Base-by-base conservation (phyloP, 495 filamentous ascomycete species). In the Aspergillus indologenus region DNA sequence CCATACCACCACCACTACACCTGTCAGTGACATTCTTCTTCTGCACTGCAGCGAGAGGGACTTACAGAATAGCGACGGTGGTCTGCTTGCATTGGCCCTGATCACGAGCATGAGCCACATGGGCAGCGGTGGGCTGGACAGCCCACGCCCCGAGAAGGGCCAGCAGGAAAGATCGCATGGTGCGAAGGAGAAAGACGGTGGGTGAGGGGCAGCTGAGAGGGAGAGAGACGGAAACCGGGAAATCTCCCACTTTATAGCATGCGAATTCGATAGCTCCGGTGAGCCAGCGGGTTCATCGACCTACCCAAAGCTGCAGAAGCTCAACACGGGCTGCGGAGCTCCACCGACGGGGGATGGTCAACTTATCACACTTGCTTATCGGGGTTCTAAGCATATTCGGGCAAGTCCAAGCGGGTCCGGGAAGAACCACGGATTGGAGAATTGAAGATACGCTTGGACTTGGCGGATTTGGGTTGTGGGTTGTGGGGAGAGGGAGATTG, bases 1-100 rank as follows among this genome's bases (percentile, higher is more conserved):
- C 79, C 49, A 84, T 80, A 40, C 71, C 71, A 46, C 65, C 70
- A 50, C 71, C 72, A 20, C 71, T 72, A 11, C n/a, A 12, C 22
- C 22, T 26, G 45, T 45, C 22, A 22, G 5, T 19, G 22, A 26
- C 18, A 45, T n/a, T 29, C 31, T 44, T 9, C 26, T 1, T 34
- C 45, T 17, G 54, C 5, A 5, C 26, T 29, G 26, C 15, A 42
- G 9, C 1, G 14, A 0, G 23, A 17, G 19, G 29, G n/a, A 60
- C 66, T 47, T 59, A 72, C 71, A 74, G 61, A 29, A 79, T 73
- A 0, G 66, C 74, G 45, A 78, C 75, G 14, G 65, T 73, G 3
- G 76, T 77, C 57, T 75, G 73, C 56, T 71, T 67, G 53, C 76
- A 79, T 44, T 62, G 67, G 8, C 61, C 68, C 29, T 71, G 64